Evolutionary conservation across 805 yeast genomes (phyloP).

Genomic region (Scheffersomyces spartinae): DNA sequence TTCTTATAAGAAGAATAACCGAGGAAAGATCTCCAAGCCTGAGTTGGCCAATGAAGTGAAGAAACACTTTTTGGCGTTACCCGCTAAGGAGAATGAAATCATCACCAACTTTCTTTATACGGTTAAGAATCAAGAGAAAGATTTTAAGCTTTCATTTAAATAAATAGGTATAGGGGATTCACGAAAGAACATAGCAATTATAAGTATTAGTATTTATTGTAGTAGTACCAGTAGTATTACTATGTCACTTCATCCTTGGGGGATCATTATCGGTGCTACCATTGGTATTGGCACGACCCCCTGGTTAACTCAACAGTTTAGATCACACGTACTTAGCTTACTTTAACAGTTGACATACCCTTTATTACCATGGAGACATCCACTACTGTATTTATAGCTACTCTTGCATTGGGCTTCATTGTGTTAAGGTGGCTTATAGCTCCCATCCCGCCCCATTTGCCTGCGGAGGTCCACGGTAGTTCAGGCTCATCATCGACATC

Average conservation of each 20-base stretch:
- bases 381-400: constrained; percentile 36
- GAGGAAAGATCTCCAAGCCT: constrained; percentile 40
- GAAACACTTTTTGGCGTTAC: constrained; percentile 50
- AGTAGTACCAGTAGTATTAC: too few relatives aligned
- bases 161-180: constrained; percentile 2
- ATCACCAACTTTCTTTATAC: constrained; percentile 83
- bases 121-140: constrained; percentile 55
- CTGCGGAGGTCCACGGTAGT: constrained; percentile 2
- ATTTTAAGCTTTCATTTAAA: constrained; percentile 29
- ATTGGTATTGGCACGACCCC: too few relatives aligned
- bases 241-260: too few relatives aligned
- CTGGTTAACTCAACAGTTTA: too few relatives aligned
- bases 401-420: constrained; percentile 42
- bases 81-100: constrained; percentile 72
- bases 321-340: too few relatives aligned
- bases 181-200: too few relatives aligned
- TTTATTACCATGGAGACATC: constrained; percentile 43
- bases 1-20: constrained; percentile 18
- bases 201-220: not conserved
- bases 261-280: too few relatives aligned
- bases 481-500: too few relatives aligned
- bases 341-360: too few relatives aligned
- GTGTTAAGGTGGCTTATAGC: constrained; percentile 56
- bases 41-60: constrained; percentile 52
- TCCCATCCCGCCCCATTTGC: constrained; percentile 36